A percentile compares a stretch with the other conserved stretches of the same genome.
Evolutionary conservation across 2,329 filamentous ascomycete genomes (phyloP).

Genomic region (Septoria linicola): DNA sequence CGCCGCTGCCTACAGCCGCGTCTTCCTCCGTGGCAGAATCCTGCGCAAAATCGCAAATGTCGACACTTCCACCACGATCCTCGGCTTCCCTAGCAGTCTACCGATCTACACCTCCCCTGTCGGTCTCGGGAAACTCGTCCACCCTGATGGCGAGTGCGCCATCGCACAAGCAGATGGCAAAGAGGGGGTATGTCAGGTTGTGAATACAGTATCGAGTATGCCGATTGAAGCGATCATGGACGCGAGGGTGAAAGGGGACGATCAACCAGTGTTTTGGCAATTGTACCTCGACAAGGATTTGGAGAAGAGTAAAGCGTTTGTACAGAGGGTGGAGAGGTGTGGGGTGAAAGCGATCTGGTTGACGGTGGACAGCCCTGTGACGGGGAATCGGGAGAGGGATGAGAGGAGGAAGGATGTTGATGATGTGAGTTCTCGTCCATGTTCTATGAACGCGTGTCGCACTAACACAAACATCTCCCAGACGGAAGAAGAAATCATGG

Average conservation of each 20-base stretch:
- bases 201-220: slow-evolving; percentile 34
- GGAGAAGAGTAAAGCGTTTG: slow-evolving; percentile 49
- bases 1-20: slow-evolving; percentile 40
- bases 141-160: slow-evolving; percentile 37
- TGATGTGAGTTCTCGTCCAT: neutral
- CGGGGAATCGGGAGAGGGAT: slow-evolving; percentile 54
- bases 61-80: slow-evolving; percentile 35
- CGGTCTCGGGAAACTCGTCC: slow-evolving; percentile 35
- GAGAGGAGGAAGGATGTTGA: slow-evolving; percentile 43
- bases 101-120: slow-evolving; percentile 40
- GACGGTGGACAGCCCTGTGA: slow-evolving; percentile 58
- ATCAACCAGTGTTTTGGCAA: slow-evolving; percentile 54
- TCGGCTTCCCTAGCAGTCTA: slow-evolving; percentile 32
- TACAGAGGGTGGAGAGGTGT: slow-evolving; percentile 47
- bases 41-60: slow-evolving; percentile 41
- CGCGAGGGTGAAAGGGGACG: slow-evolving; percentile 26
- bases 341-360: slow-evolving; percentile 57
- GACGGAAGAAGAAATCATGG: slow-evolving; percentile 19
- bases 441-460: too few species aligned
- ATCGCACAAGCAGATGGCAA: slow-evolving; percentile 32
- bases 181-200: slow-evolving; percentile 32
- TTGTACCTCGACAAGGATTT: slow-evolving; percentile 60
- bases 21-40: slow-evolving; percentile 48
- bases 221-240: slow-evolving; percentile 34
- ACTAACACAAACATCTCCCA: too few species aligned